Evolutionary conservation across 495 filamentous ascomycete species (phyloP), one percentile per base, ranked within the genome.

Genomic region (Talaromyces liani): DNA sequence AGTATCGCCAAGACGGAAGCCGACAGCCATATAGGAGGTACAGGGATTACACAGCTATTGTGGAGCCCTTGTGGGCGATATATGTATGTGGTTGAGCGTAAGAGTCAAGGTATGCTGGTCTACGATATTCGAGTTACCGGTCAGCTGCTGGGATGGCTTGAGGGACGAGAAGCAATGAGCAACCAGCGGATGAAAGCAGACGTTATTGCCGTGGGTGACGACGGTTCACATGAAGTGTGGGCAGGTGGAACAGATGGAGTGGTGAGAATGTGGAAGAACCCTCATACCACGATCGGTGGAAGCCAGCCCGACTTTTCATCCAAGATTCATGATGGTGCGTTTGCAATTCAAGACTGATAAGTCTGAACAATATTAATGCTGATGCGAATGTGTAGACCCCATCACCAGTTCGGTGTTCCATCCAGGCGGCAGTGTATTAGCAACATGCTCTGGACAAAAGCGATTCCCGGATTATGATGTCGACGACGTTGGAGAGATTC

Each of bases 51-150:
- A 31, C 88, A 94, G 67, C 77, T 91, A 12, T 58, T 80, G 2
- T 96, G 91, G 93, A 93, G 89, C 66, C 82, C 85, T 0, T 93
- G 91, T 76, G 93, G 91, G n/a, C 78, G 85, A 64, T 98, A 97
- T 74, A 74, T 98, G 34, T 87, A 91, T 68, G 84, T 96, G 16
- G 89, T 86, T n/a, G 95, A 98, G 79, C 82, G 95, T 36, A 85
- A 84, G 67, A 88, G 91, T 58, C 79, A 83, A 45, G 88, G 86
- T 6, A 71, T 97, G 9, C 71, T 90, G 58, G 81, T 96, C 2
- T 97, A 92, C 75, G 94, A 98, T 75, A 79, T 97, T 29, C 82
- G 95, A 14, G 88, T 88, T 5, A 84, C 85, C 7, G 83, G 88
- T 0, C 80, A 84, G 67, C 72, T 88, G 67, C 76, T 98, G 6